Evolutionary conservation across 768 basidiomycete genomes (phyloP).

Genomic region (Lactifluus echinatus): DNA sequence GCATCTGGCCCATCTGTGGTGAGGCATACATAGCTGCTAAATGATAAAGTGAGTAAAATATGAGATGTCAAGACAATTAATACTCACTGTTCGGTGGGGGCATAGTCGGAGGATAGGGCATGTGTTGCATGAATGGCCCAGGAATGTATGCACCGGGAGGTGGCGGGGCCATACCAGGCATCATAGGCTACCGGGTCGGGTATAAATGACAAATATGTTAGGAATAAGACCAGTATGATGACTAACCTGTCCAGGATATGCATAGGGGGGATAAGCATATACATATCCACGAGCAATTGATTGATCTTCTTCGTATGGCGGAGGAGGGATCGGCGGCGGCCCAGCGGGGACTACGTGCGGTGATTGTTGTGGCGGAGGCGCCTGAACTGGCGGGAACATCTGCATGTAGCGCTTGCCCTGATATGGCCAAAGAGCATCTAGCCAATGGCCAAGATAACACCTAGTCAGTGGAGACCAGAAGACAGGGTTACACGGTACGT

Average conservation of each 20-base stretch:
- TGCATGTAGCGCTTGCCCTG: constrained; percentile 77
- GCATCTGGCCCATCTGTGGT: constrained; percentile 81
- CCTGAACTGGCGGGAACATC: constrained; percentile 60
- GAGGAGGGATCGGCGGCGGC: constrained; percentile 61
- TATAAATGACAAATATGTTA: background rate
- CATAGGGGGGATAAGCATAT: constrained; percentile 69
- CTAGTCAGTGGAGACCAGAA: background rate
- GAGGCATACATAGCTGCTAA: constrained; percentile 67
- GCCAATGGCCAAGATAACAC: constrained; percentile 24
- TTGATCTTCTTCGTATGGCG: constrained; percentile 72
- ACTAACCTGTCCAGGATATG: constrained; percentile 66
- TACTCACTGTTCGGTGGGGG: constrained; percentile 60
- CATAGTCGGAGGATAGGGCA: constrained; percentile 76
- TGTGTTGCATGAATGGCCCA: constrained; percentile 74
- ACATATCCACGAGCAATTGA: constrained; percentile 53
- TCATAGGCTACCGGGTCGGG: constrained; percentile 50
- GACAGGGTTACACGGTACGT: constrained; percentile 28
- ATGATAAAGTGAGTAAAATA: constrained; percentile 1
- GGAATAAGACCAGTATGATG: constrained; percentile 1
- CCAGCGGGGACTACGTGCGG: constrained; percentile 61
- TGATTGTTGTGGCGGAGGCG: constrained; percentile 54
- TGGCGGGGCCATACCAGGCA: constrained; percentile 76
- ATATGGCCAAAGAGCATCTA: constrained; percentile 81
- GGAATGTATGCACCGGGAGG: constrained; percentile 77
- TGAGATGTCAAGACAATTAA: background rate